A percentile compares a stretch with the other conserved stretches of the same genome.
Evolutionary conservation across 78 protist species (phyloP).

Genomic region (Dictyostelium brefeldianum): DNA sequence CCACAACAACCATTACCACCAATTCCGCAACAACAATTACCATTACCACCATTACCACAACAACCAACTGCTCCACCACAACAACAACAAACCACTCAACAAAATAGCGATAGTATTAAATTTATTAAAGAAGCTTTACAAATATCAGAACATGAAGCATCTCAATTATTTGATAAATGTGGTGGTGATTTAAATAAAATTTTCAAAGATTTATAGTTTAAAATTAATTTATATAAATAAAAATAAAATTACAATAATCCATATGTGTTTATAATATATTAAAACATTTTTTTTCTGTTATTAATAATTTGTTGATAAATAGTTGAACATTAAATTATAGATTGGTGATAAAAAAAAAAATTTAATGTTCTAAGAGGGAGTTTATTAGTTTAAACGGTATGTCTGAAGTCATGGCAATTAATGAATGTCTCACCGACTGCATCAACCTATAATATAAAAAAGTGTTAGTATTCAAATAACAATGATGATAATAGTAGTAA

Average conservation of each 20-base stretch:
- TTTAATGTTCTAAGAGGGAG: no score
- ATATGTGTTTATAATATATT: no score
- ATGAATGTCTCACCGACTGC: slow-evolving; percentile 66
- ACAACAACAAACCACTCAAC: not conserved
- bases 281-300: no score
- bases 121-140: slow-evolving; percentile 42
- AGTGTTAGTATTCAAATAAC: no score
- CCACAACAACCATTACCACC: not conserved
- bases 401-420: slow-evolving; percentile 23
- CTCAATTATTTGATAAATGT: not conserved
- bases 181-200: slow-evolving; percentile 12
- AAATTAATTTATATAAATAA: no score
- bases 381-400: not conserved
- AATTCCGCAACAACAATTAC: not conserved
- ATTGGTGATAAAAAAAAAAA: no score
- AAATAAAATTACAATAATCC: no score
- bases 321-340: no score
- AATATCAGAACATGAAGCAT: slow-evolving; percentile 14
- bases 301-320: no score
- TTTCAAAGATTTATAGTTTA: not conserved
- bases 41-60: not conserved
- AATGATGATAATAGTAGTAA: no score
- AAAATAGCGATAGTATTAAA: not conserved
- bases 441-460: no score
- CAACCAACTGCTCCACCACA: slow-evolving; percentile 13